Evolutionary conservation across 1,139 yeast species (phyloP), one percentile per base, ranked within the genome.

Genomic region (Candida pseudoviswanathii): DNA sequence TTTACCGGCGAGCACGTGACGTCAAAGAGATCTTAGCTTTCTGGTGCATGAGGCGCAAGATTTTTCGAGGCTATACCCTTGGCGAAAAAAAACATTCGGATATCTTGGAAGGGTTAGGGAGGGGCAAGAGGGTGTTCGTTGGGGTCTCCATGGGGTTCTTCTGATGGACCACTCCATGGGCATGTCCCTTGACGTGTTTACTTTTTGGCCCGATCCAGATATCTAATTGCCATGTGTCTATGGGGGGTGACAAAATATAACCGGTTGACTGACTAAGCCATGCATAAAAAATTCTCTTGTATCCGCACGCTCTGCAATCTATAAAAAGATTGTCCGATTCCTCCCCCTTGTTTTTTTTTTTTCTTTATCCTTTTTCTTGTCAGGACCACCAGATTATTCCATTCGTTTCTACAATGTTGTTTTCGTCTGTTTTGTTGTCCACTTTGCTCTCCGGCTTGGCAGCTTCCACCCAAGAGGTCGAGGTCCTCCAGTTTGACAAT

Each of bases 401-500:
- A 2, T n/a, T 33, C 16, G 11, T n/a, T 33, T 11, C 11, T 11
- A 6, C 24, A 29, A 42, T 42, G 44, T 32, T 42, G 26, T 32
- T 42, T n/a, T 33, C 44, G 3, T 30, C 44, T 3, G 27, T 42
- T n/a, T 32, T 42, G 29, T 26, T 33, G 10, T 42, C 44, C 5
- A 25, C 25, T 6, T n/a, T 42, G 8, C n/a, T 41, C 22, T 41
- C 48, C 11, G 22, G 37, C 25, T 10, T 39, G 31, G 29, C 43
- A 34, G 22, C 22, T 41, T 42, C 48, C 29, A 30, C 22, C 4
- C 24, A 41, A 9, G 52, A 52, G 30, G 55, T 60, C n/a, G 49
- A 60, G 42, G 73, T 74, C 24, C 60, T 84, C 25, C 77, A 79
- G 54, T 84, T 82, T 58, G 71, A 71, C 7, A 85, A 84, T 59